phyloP scores from a whole-genome alignment of 1,139 yeast genomes.

The Scheffersomyces illinoinensis region DNA sequence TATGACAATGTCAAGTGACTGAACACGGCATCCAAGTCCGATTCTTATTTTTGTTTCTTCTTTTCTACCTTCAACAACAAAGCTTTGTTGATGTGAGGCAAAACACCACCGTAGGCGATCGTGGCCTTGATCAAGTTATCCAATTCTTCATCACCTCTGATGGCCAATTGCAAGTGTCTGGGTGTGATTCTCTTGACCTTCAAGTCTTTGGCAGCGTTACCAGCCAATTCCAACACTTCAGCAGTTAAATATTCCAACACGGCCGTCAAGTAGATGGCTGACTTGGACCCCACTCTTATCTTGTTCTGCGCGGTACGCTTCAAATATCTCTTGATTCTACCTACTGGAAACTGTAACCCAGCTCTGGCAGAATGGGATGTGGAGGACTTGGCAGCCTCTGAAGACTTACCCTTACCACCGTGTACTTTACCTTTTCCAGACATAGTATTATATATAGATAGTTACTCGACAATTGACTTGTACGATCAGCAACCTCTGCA shows the following conservation, averaged over 20 bases:
- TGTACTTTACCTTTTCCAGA: conserved; percentile 88
- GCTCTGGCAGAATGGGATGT: conserved; percentile 97
- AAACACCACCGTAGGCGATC: conserved; percentile 98
- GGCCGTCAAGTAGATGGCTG: conserved; percentile 96
- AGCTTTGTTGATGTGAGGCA: conserved; percentile 96
- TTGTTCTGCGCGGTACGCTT: conserved; percentile 91
- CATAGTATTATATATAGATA: conserved; percentile 41
- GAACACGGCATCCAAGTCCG: background rate
- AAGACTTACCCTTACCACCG: conserved; percentile 95
- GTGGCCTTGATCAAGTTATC: conserved; percentile 96
- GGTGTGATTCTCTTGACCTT: conserved; percentile 99
- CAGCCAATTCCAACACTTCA: conserved; percentile 97
- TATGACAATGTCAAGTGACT: background rate
- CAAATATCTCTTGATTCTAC: conserved; percentile 95
- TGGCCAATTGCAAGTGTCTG: conserved; percentile 96
- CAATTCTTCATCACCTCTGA: conserved; percentile 98
- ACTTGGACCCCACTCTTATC: conserved; percentile 95
- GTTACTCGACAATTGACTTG: background rate
- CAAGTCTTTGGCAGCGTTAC: conserved; percentile 98
- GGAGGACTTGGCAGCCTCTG: conserved; percentile 61
- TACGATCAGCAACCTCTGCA: background rate
- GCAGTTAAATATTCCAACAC: conserved; percentile 97
- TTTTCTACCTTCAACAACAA: conserved; percentile 89
- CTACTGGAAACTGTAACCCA: conserved; percentile 97
- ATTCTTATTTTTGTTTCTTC: conserved; percentile 46